These are phyloP conservation scores for Zoysia pacifica DNA, from an alignment of 176 grass and related monocot species.

Conservation along the genomic window DNA sequence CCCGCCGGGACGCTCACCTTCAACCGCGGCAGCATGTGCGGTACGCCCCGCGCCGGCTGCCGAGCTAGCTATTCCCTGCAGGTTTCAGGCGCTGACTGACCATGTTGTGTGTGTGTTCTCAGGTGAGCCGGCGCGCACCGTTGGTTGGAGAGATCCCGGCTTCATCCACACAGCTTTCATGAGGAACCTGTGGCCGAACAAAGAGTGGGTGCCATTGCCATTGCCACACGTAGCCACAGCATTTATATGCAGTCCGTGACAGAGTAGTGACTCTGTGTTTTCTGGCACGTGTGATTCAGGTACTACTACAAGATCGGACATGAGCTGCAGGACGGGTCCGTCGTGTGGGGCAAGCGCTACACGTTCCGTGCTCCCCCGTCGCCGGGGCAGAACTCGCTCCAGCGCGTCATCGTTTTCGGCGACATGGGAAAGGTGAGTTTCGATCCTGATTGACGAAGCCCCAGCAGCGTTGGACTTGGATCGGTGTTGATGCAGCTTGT, in stretches of 20 bases:
- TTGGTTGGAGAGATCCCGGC: slow-evolving; percentile 87
- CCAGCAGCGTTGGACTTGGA: no score
- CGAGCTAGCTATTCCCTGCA: no score
- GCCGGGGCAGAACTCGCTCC: slow-evolving; percentile 80
- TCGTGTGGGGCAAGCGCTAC: slow-evolving; percentile 68
- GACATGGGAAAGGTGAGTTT: slow-evolving; percentile 83
- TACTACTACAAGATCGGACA: slow-evolving; percentile 84
- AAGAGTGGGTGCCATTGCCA: slow-evolving; percentile 35
- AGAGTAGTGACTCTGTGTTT: neutral
- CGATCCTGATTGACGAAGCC: neutral
- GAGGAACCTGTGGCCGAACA: slow-evolving; percentile 81
- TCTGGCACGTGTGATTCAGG: slow-evolving; percentile 35
- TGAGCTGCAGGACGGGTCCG: slow-evolving; percentile 53
- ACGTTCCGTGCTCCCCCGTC: slow-evolving; percentile 73
- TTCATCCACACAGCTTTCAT: slow-evolving; percentile 95
- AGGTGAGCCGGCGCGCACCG: slow-evolving; percentile 76
- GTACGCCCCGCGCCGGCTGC: slow-evolving; percentile 30
- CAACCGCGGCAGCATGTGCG: slow-evolving; percentile 72
- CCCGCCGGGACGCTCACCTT: slow-evolving; percentile 85
- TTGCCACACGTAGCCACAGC: neutral
- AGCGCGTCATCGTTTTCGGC: slow-evolving; percentile 80
- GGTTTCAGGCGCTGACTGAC: neutral
- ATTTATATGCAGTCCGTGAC: neutral
- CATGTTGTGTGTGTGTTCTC: neutral
- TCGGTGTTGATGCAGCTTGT: no score